These are phyloP conservation scores for Aspergillus felis DNA, from an alignment of 2,329 filamentous ascomycete genomes.

Conservation along the genomic window DNA sequence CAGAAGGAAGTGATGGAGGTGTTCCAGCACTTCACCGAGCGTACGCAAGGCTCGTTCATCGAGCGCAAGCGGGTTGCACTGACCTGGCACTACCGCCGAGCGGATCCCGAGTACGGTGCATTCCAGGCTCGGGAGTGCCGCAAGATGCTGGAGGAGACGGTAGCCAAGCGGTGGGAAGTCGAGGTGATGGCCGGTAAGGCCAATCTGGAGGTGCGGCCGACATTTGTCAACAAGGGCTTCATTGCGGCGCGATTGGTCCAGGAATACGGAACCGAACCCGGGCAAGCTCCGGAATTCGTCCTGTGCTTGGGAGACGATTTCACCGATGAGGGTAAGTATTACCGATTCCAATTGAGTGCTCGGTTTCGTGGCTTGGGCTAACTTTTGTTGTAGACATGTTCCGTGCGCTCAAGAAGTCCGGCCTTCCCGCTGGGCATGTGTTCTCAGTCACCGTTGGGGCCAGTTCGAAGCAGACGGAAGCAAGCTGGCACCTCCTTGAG, in stretches of 20 bases:
- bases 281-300: constrained; percentile 72
- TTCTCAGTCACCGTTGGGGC: constrained; percentile 91
- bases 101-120: constrained; percentile 77
- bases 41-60: constrained; percentile 83
- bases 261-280: constrained; percentile 58
- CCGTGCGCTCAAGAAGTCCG: constrained; percentile 64
- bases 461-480: constrained; percentile 86
- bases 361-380: not conserved
- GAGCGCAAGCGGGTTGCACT: constrained; percentile 91
- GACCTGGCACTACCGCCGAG: constrained; percentile 95
- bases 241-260: constrained; percentile 80
- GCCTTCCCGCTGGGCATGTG: constrained; percentile 61
- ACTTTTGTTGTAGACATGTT: constrained; percentile 62
- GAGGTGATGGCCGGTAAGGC: constrained; percentile 97
- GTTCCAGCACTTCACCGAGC: constrained; percentile 85
- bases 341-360: not conserved
- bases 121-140: constrained; percentile 79
- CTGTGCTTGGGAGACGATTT: constrained; percentile 93
- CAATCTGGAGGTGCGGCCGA: constrained; percentile 93
- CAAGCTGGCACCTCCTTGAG: constrained; percentile 84
- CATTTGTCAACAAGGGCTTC: constrained; percentile 96
- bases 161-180: constrained; percentile 78
- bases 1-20: constrained; percentile 77
- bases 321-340: constrained; percentile 82
- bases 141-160: constrained; percentile 71